Base-by-base conservation (phyloP, 371 early-diverging fungal genomes). In the Mucor saturninus region DNA sequence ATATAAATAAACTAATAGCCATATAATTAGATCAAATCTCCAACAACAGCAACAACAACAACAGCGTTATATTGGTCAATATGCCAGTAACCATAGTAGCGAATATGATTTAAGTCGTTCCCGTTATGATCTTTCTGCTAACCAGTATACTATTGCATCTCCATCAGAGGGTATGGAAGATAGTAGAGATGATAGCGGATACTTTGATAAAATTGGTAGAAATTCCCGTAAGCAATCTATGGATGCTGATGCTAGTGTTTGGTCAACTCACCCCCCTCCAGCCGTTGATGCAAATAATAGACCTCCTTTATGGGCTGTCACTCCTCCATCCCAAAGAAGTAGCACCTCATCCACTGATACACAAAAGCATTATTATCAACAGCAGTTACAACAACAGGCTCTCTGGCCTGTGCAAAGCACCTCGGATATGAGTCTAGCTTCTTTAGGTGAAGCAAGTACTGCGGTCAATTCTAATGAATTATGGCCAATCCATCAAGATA, bases 401-500 rank as follows among this genome's bases (percentile, higher is more conserved):
- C 50, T 31, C n/a, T 49, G 43, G 40, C 64, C 56, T 43, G 64
- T 55, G 50, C 61, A 57, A 14, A 49, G 48, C 13, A 39, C 30
- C 39, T 59, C 50, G 3, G 59, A 59, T 38, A 50, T 59, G 58
- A 58, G 58, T 58, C 30, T 59, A 10, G 40, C 21, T 8, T 59
- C 50, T 50, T 45, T 45, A 45, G 56, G 56, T n/a, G 64, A 54
- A 30, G 52, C 59, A 29, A 32, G 53, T 30, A 30, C 31, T 30
- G 28, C 21, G 11, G 59, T 38, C 5, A 52, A 51, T 37, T 15
- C 39, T 4, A 54, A 45, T 2, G 37, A 8, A 30, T 56, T 62
- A 21, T 61, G 65, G 58, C 60, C 71, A 28, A 26, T 65, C 2
- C 62, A 62, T 13, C 65, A 64, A 61, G 69, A 69, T 10, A 13